Evolutionary conservation across 2,329 filamentous ascomycete genomes (phyloP).

Genomic region (Cladosporium halotolerans): DNA sequence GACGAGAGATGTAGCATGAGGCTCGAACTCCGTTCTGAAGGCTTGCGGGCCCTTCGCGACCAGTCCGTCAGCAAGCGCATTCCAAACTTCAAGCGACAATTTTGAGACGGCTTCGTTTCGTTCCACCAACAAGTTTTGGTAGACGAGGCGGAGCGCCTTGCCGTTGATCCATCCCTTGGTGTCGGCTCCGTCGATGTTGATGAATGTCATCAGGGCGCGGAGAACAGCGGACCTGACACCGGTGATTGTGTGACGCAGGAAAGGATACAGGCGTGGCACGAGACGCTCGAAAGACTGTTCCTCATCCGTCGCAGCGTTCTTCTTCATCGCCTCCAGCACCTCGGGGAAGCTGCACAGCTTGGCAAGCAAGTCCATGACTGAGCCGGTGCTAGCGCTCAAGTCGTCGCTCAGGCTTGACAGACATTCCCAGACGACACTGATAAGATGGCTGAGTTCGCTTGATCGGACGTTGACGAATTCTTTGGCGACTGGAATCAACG

Average conservation of each 20-base stretch:
- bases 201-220: slow-evolving; percentile 86
- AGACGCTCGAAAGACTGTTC: slow-evolving; percentile 87
- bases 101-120: slow-evolving; percentile 76
- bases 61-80: slow-evolving; percentile 65
- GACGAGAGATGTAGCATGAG: slow-evolving; percentile 75
- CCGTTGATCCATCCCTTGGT: slow-evolving; percentile 90
- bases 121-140: slow-evolving; percentile 93
- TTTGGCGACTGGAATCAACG: slow-evolving; percentile 88
- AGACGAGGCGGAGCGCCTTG: slow-evolving; percentile 78
- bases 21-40: slow-evolving; percentile 66
- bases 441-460: slow-evolving; percentile 69
- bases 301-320: slow-evolving; percentile 72
- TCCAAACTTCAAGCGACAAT: slow-evolving; percentile 83
- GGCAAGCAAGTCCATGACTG: slow-evolving; percentile 95
- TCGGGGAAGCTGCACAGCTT: slow-evolving; percentile 92
- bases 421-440: slow-evolving; percentile 96
- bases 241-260: slow-evolving; percentile 93
- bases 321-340: slow-evolving; percentile 89
- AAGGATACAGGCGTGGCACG: slow-evolving; percentile 90
- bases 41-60: slow-evolving; percentile 53
- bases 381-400: slow-evolving; percentile 91
- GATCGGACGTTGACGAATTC: slow-evolving; percentile 87
- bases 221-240: slow-evolving; percentile 90
- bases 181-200: slow-evolving; percentile 71
- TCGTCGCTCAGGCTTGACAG: slow-evolving; percentile 95